These are phyloP conservation scores for Colletotrichum liaoningense DNA, from an alignment of 2,329 filamentous ascomycete genomes.

Conservation along the genomic window DNA sequence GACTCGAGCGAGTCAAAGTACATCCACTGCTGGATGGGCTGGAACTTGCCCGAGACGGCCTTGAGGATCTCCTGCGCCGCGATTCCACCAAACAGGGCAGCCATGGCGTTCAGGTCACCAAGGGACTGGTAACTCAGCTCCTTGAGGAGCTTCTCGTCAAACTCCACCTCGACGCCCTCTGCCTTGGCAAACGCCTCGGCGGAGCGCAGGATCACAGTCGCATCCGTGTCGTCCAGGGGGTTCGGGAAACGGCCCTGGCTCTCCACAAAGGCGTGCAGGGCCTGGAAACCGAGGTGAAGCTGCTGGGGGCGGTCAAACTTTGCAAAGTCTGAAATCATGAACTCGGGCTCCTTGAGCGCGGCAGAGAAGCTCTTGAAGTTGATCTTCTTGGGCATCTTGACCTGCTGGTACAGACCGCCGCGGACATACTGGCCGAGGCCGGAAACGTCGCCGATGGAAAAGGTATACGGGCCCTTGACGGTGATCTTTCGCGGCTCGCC, in stretches of 20 bases:
- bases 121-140: conserved; percentile 95
- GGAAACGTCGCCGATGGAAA: conserved; percentile 94
- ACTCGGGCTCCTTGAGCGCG: conserved; percentile 87
- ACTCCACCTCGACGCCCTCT: conserved; percentile 82
- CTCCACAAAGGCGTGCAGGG: conserved; percentile 86
- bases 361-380: conserved; percentile 86
- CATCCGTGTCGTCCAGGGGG: conserved; percentile 88
- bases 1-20: conserved; percentile 99
- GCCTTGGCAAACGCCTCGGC: conserved; percentile 80
- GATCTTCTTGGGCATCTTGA: conserved; percentile 97
- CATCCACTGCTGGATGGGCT: conserved; percentile 94
- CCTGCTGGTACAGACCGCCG: conserved; percentile 91
- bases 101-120: conserved; percentile 91
- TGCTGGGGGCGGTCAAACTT: conserved; percentile 97
- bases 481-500: conserved; percentile 89
- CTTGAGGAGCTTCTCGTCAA: conserved; percentile 91
- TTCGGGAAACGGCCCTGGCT: conserved; percentile 80
- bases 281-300: conserved; percentile 92
- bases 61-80: conserved; percentile 96
- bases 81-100: conserved; percentile 94
- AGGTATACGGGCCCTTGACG: conserved; percentile 96
- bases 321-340: conserved; percentile 93
- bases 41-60: conserved; percentile 97
- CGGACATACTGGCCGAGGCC: conserved; percentile 87
- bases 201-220: conserved; percentile 79